A percentile compares a stretch with the other conserved stretches of the same genome.
Conservation (phyloP, 805 yeast genomes). For the Lipomyces mesembrius region DNA sequence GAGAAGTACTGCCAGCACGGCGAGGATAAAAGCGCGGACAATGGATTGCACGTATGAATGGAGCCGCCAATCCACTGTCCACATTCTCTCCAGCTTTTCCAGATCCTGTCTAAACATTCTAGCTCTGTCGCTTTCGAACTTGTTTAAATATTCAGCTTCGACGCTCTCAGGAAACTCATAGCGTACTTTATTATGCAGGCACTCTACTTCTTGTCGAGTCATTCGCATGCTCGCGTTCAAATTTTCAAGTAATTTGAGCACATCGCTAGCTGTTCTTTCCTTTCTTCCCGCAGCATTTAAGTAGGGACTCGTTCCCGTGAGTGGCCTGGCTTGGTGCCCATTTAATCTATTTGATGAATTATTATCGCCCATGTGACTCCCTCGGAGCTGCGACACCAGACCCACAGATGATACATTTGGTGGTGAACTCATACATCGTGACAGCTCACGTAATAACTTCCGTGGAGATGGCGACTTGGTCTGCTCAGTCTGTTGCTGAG, state of each 20-base stretch:
- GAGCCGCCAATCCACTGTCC: neutral
- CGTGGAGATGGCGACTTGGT: neutral
- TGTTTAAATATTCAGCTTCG: neutral
- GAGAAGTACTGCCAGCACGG: neutral
- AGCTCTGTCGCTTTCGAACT: neutral
- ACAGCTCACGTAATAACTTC: neutral
- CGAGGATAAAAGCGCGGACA: neutral
- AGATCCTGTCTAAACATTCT: neutral
- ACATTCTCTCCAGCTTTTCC: conserved; percentile 5
- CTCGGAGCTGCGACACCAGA: neutral
- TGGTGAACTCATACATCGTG: conserved; percentile 7
- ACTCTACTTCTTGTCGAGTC: conserved; percentile 1
- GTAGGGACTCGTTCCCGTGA: neutral
- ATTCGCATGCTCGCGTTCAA: neutral
- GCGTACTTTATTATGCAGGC: neutral
- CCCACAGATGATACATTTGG: neutral
- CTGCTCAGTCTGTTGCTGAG: neutral
- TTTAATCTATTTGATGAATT: neutral
- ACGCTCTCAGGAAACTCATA: neutral
- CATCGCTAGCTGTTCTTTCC: neutral
- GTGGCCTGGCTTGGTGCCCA: neutral
- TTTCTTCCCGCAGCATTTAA: neutral
- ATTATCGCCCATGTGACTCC: neutral
- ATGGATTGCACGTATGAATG: neutral
- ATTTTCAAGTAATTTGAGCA: neutral